Conservation (phyloP, 2,329 filamentous ascomycete genomes). For the Venturia nashicola region DNA sequence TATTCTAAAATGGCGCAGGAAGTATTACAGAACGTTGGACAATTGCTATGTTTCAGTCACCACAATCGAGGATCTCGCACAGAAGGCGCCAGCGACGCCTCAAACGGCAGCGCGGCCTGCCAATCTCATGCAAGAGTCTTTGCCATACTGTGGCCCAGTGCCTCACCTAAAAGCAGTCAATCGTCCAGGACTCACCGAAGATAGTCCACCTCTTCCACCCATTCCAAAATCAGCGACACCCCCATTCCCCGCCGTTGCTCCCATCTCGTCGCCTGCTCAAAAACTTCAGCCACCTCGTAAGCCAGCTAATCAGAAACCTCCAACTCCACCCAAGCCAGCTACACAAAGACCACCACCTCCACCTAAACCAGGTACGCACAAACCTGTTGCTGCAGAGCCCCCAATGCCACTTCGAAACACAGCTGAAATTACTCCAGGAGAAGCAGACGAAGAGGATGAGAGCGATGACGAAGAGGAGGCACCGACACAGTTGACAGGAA, state of each 20-base stretch:
- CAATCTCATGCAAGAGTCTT: neutral
- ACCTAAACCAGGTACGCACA: neutral
- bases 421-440: no score
- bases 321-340: neutral
- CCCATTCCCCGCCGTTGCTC: neutral
- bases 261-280: neutral
- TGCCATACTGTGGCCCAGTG: neutral
- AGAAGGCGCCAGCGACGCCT: neutral
- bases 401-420: neutral
- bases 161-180: neutral
- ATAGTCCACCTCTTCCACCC: neutral
- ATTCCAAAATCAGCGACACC: neutral
- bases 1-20: neutral
- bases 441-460: neutral
- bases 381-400: neutral
- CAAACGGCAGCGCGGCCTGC: neutral
- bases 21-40: conserved; percentile 6
- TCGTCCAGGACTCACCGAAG: neutral
- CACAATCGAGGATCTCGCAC: conserved; percentile 2
- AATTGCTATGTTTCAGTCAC: conserved; percentile 7
- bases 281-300: neutral
- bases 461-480: neutral
- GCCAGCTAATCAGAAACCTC: neutral
- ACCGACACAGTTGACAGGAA: no score
- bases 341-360: neutral